Evolutionary conservation across 148 eudicot species (phyloP), one percentile per base, ranked within the genome.

Genomic region (Heliamphora exappendiculata): DNA sequence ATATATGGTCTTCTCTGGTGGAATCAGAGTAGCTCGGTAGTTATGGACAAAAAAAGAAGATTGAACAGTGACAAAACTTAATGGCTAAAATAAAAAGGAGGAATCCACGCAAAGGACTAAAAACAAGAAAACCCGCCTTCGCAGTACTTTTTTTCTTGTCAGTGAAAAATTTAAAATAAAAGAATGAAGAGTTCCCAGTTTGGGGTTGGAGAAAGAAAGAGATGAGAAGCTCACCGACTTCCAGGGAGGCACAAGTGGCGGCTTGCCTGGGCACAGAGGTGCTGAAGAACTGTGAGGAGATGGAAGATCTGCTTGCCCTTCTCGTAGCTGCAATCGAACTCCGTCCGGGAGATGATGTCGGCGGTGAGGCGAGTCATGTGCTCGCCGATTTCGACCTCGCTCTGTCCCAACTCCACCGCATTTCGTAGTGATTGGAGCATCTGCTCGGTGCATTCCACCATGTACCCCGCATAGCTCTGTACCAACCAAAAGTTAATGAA

Each of bases 211-310:
- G 24, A 39, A 0, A 57, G 29, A 9, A 1, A n/a, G 7, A 10
- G 9, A 19, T 10, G 26, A 8, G n/a, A 10, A 42, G 22, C 80
- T 73, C 58, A 94, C 97, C 98, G 81, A 84, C 98, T 92, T 0
- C 96, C 96, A 3, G 98, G 98, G 28, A 94, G 76, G 81, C 96
- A 90, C 28, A 94, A 85, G 78, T 92, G 96, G 17, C 87, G 85
- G 72, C 91, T 90, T 26, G 98, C 86, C 87, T 88, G 93, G 36
- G 98, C 98, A 76, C 97, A 92, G 4, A 84, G 90, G 5, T 80
- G 83, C 29, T 94, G 98, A 19, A 94, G 68, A 65, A 81, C 76
- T 0, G 85, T 92, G 0, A 94, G 84, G 41, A 87, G 82, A 73
- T 88, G 79, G 53, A 92, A 92, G 20, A 92, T 92, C 59, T 84